Conservation (phyloP, 495 filamentous ascomycete genomes). For the Xeromyces bisporus region DNA sequence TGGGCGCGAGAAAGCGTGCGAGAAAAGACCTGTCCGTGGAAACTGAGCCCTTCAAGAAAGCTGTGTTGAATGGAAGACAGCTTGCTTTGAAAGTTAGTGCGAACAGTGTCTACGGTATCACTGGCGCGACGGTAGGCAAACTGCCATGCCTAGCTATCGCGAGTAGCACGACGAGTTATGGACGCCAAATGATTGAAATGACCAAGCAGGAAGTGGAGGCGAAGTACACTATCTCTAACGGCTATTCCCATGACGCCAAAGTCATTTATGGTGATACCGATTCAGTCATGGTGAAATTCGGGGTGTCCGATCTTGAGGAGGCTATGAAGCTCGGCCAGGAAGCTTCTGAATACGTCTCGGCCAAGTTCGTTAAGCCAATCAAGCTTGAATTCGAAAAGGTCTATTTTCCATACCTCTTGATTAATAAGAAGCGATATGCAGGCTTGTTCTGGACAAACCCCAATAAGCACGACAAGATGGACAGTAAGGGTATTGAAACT, state of each 20-base stretch:
- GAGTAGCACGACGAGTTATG: conserved; percentile 88
- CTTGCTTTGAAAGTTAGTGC: conserved; percentile 92
- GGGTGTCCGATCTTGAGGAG: conserved; percentile 61
- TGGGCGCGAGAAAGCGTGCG: conserved; percentile 77
- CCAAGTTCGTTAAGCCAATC: conserved; percentile 87
- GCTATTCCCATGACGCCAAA: conserved; percentile 81
- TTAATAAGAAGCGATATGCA: conserved; percentile 99
- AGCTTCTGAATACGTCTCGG: conserved; percentile 70
- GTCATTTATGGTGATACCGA: conserved; percentile 99
- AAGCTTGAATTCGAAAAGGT: conserved; percentile 99
- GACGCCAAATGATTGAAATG: conserved; percentile 95
- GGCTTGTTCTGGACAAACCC: conserved; percentile 93
- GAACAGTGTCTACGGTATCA: conserved; percentile 96
- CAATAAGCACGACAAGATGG: conserved; percentile 98
- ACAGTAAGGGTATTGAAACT: conserved; percentile 98
- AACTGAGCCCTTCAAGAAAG: conserved; percentile 93
- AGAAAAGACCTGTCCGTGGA: conserved; percentile 82
- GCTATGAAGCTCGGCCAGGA: conserved; percentile 92
- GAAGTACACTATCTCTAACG: conserved; percentile 80
- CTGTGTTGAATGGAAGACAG: conserved; percentile 93
- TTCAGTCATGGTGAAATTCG: conserved; percentile 99
- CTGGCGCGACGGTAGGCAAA: conserved; percentile 89
- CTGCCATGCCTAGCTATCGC: conserved; percentile 89
- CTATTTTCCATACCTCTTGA: conserved; percentile 93
- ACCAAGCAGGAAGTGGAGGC: conserved; percentile 86